phyloP scores from a whole-genome alignment of 2,329 filamentous ascomycete species.

The Sclerotinia glacialis region DNA sequence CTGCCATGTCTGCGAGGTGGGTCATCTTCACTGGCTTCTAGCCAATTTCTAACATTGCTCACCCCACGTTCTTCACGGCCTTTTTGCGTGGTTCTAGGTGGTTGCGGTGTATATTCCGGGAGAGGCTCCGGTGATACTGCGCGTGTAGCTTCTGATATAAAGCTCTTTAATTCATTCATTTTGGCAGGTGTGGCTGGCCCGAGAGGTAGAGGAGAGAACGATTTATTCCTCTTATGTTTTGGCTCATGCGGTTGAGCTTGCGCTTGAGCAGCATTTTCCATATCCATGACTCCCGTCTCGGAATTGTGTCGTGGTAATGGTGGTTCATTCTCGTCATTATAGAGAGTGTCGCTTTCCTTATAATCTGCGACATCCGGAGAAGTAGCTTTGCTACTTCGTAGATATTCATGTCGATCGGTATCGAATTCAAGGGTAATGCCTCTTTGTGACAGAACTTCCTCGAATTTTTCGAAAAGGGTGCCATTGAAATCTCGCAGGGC shows the following conservation, averaged over 20 bases:
- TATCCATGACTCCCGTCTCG: conserved; percentile 37
- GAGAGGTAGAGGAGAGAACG: conserved; percentile 26
- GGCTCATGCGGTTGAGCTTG: conserved; percentile 19
- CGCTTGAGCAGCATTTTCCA: conserved; percentile 25
- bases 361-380: conserved; percentile 12
- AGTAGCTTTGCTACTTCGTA: conserved; percentile 14
- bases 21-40: conserved; percentile 26
- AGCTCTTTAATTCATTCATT: conserved; percentile 17
- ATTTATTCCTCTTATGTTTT: conserved; percentile 30
- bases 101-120: conserved; percentile 9
- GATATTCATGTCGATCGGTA: conserved; percentile 36
- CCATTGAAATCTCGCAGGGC: conserved; percentile 53
- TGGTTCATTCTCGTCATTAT: conserved; percentile 25
- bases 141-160: conserved; percentile 26
- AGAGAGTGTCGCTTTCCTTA: conserved; percentile 24
- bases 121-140: conserved; percentile 16
- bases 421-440: conserved; percentile 68
- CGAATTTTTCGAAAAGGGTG: conserved; percentile 67
- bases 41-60: conserved; percentile 33
- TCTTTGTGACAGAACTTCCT: conserved; percentile 63
- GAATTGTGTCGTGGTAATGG: conserved; percentile 37
- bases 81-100: conserved; percentile 22
- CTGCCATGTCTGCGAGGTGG: conserved; percentile 27
- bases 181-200: conserved; percentile 19
- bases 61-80: conserved; percentile 21